Base-by-base conservation (phyloP, 164 flowering plant species). In the grape (Vitis vinifera) region DNA sequence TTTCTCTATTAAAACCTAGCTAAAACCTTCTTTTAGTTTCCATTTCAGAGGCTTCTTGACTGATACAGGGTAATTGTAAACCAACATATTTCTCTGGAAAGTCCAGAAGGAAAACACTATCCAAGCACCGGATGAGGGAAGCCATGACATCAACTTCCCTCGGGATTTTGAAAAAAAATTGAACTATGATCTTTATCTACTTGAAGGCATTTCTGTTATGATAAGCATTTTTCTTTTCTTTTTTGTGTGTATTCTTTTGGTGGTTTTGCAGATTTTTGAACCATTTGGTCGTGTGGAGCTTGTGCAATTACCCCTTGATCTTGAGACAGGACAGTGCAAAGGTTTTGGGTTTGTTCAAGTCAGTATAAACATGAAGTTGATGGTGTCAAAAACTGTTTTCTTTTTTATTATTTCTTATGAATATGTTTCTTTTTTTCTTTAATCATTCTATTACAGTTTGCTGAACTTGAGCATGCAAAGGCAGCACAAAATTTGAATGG, bases 261-360 rank as follows among this genome's bases (percentile, higher is more conserved):
- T 68, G 59, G n/a, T 37, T 49, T 44, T 13, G 76, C 76, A 93
- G 98, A 86, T 93, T 68, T 94, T 94, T 80, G 99, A 94, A 79
- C 89, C 99, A 10, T 94, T 92, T 85, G 99, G 99, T 59, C 86
- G 88, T 17, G 98, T 94, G 72, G 99, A 94, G 84, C 88, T 91
- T 66, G 94, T 94, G 67, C 98, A 92, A 78, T 83, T 94, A 9
- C 99, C 99, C 15, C 91, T 89, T 73, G 99, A 94, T 68, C 85
- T 79, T 55, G 99, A 94, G 79, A 87, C 98, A 19, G 97, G 99
- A 50, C 99, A 91, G 50, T 94, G 99, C 85, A 94, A 94, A 78
- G 98, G 99, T 63, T 92, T 88, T 80, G 98, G 98, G 49, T 94
- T 94, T 91, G 83, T 94, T 64, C 99, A 93, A 67, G 98, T 93